Evolutionary conservation across 495 filamentous ascomycete species (phyloP).

Genomic region (Monascus purpureus): DNA sequence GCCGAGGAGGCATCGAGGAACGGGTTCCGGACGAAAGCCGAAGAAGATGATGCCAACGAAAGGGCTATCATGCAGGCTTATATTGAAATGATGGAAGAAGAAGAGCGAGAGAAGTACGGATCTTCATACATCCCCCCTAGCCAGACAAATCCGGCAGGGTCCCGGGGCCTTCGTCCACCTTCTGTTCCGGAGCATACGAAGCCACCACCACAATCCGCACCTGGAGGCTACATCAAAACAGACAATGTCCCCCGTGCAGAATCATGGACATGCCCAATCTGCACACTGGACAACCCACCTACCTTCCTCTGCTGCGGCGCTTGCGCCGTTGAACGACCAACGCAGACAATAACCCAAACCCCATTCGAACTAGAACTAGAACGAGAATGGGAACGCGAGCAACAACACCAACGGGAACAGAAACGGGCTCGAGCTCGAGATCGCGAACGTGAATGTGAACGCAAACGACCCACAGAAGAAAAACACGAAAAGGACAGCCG

Average conservation of each 20-base stretch:
- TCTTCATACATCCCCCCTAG: slow-evolving; percentile 50
- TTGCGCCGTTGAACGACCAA: slow-evolving; percentile 52
- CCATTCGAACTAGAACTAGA: slow-evolving; percentile 4
- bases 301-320: slow-evolving; percentile 63
- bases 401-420: slow-evolving; percentile 6
- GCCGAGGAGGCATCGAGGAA: slow-evolving; percentile 56
- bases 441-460: too few species aligned
- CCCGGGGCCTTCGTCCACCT: slow-evolving; percentile 16
- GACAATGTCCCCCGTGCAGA: slow-evolving; percentile 1
- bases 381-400: slow-evolving; percentile 7
- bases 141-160: slow-evolving; percentile 45
- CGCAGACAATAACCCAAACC: slow-evolving; percentile 3
- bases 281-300: slow-evolving; percentile 70
- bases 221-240: slow-evolving; percentile 1
- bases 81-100: slow-evolving; percentile 74
- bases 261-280: slow-evolving; percentile 61
- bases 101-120: slow-evolving; percentile 63
- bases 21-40: slow-evolving; percentile 70
- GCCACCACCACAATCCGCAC: slow-evolving; percentile 4
- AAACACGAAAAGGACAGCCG: not conserved
- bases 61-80: slow-evolving; percentile 77
- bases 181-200: slow-evolving; percentile 9
- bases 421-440: slow-evolving; percentile 5
- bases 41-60: slow-evolving; percentile 85
- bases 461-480: too few species aligned